A percentile compares a stretch with the other conserved stretches of the same genome.
These are phyloP conservation scores for Picea sitchensis DNA, from an alignment of 75 land plant genomes.

Conservation along the genomic window DNA sequence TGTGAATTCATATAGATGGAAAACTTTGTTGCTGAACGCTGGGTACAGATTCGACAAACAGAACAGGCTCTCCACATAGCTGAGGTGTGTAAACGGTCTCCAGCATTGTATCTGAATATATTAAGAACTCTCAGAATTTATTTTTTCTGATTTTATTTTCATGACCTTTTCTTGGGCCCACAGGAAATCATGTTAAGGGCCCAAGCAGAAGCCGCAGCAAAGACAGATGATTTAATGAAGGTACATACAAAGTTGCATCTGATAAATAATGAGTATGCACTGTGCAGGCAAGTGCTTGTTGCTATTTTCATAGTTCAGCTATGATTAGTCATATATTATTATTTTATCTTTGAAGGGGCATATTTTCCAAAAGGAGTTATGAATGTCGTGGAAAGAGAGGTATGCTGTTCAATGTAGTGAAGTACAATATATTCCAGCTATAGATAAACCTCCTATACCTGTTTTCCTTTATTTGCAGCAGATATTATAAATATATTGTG, in stretches of 20 bases:
- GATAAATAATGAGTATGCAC: neutral
- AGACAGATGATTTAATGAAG: neutral
- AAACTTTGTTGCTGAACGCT: slow-evolving; percentile 7
- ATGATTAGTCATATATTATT: too few relatives aligned
- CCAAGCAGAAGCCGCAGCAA: neutral
- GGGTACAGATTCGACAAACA: slow-evolving; percentile 3
- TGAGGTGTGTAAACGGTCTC: neutral
- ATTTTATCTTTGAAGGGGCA: too few relatives aligned
- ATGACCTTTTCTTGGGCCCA: neutral
- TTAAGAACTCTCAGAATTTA: neutral
- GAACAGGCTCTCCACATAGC: slow-evolving; percentile 7
- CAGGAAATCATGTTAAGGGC: slow-evolving; percentile 8
- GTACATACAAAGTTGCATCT: neutral
- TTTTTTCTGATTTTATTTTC: neutral
- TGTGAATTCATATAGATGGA: neutral
- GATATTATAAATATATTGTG: too few relatives aligned
- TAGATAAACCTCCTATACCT: too few relatives aligned
- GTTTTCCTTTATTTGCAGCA: too few relatives aligned
- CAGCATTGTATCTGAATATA: neutral
- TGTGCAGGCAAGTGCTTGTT: neutral
- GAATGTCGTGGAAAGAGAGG: too few relatives aligned
- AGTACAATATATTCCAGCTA: too few relatives aligned
- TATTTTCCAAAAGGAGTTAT: too few relatives aligned
- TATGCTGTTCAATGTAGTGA: too few relatives aligned
- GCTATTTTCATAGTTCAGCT: too few relatives aligned